Percentiles rank a stretch among this genome's conserved stretches.
Evolutionary conservation across 2,329 filamentous ascomycete genomes (phyloP).

Genomic region (Incumbomyces lentus): DNA sequence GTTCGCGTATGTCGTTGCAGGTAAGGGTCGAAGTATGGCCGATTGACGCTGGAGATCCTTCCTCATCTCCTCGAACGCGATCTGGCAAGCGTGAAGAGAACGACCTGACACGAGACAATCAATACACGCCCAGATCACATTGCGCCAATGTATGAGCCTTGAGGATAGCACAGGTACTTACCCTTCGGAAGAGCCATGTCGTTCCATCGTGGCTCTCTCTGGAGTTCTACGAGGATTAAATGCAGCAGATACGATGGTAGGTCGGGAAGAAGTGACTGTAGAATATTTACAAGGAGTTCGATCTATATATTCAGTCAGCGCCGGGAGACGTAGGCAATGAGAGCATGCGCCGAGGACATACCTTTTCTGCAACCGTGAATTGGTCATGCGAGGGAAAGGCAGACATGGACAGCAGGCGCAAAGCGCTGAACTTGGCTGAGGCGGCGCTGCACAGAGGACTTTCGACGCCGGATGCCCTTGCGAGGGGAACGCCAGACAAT

Average conservation of each 20-base stretch:
- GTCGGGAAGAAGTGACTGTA: slow-evolving; percentile 16
- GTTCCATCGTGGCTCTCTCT: slow-evolving; percentile 17
- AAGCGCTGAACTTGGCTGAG: slow-evolving; percentile 1
- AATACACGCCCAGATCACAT: slow-evolving; percentile 5
- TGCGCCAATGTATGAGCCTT: neutral
- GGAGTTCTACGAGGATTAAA: slow-evolving; percentile 10
- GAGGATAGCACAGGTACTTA: slow-evolving; percentile 7
- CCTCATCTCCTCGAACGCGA: slow-evolving; percentile 13
- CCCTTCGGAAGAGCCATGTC: slow-evolving; percentile 20
- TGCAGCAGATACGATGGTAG: slow-evolving; percentile 17
- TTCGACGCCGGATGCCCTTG: slow-evolving; percentile 2
- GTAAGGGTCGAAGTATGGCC: slow-evolving; percentile 11
- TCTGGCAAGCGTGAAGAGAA: slow-evolving; percentile 15
- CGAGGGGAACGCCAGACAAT: neutral
- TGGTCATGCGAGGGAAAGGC: slow-evolving; percentile 3
- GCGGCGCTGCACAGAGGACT: slow-evolving; percentile 4
- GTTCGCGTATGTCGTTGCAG: slow-evolving; percentile 3
- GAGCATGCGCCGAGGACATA: neutral
- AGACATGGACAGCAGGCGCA: slow-evolving; percentile 9
- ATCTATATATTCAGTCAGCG: slow-evolving; percentile 8
- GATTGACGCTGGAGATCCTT: slow-evolving; percentile 6
- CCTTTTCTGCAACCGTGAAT: slow-evolving; percentile 5
- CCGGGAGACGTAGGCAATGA: neutral
- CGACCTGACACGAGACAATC: slow-evolving; percentile 14
- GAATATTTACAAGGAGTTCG: slow-evolving; percentile 19